These are phyloP conservation scores for Gossypium schwendimanii DNA, from an alignment of 441 rosid genomes.

Conservation along the genomic window DNA sequence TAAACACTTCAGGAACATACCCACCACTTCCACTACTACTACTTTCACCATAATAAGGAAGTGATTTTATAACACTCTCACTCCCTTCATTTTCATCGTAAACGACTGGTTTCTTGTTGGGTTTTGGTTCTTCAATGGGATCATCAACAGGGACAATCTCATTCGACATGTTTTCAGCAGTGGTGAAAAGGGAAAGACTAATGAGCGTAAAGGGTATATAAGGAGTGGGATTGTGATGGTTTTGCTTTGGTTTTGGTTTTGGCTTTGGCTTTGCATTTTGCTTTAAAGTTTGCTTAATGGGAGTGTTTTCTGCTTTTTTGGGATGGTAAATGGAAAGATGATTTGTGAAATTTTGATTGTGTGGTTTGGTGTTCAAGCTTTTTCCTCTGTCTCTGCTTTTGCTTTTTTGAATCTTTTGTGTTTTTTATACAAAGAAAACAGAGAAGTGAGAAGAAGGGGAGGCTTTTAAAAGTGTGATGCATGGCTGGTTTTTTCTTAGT, in stretches of 20 bases:
- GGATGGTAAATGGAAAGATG: constrained; percentile 18
- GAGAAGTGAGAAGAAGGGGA: neutral
- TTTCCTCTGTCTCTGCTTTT: constrained; percentile 23
- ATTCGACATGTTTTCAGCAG: constrained; percentile 35
- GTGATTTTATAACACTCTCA: constrained; percentile 32
- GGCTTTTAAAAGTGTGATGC: neutral
- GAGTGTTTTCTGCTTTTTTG: constrained; percentile 12
- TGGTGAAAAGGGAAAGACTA: constrained; percentile 12
- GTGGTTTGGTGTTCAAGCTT: constrained; percentile 18
- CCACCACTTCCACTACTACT: constrained; percentile 11
- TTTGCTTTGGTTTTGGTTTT: neutral
- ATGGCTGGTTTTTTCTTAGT: neutral
- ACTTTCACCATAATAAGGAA: constrained; percentile 29
- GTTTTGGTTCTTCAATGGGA: constrained; percentile 20
- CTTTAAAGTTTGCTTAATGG: constrained; percentile 24
- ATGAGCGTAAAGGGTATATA: constrained; percentile 8
- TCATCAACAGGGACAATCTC: constrained; percentile 80
- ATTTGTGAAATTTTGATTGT: constrained; percentile 20
- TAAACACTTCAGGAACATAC: constrained; percentile 56
- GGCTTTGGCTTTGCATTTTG: constrained; percentile 8
- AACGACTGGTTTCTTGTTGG: constrained; percentile 10
- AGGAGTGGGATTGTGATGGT: constrained; percentile 7
- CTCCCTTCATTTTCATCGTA: constrained; percentile 9
- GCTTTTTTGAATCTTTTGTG: constrained; percentile 8
- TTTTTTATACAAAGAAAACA: neutral